phyloP scores from a whole-genome alignment of 805 yeast species.

The Gaillardinia entomophila region DNA sequence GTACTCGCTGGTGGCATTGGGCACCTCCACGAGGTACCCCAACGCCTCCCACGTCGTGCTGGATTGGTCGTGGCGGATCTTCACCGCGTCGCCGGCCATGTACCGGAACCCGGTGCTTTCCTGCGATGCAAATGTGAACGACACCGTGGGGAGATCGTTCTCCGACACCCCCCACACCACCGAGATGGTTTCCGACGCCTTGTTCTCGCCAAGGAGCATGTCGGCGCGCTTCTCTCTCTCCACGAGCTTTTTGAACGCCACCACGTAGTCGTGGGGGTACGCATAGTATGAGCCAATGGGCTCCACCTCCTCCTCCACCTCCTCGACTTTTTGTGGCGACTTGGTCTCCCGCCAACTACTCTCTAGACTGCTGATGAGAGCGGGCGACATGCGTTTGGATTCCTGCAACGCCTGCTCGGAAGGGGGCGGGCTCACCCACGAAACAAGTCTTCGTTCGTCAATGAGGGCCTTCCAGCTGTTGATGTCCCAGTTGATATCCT shows the following conservation, averaged over 20 bases:
- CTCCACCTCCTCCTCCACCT: slow-evolving; percentile 53
- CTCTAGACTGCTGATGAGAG: no score
- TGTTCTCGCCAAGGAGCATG: slow-evolving; percentile 66
- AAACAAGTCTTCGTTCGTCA: slow-evolving; percentile 67
- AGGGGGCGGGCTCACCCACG: slow-evolving; percentile 79
- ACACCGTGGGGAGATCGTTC: slow-evolving; percentile 60
- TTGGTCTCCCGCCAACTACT: no score
- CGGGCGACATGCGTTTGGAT: no score
- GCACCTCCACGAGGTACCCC: slow-evolving; percentile 70
- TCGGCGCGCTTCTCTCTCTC: slow-evolving; percentile 80
- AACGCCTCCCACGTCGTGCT: slow-evolving; percentile 68
- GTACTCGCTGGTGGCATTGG: slow-evolving; percentile 59
- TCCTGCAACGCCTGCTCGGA: slow-evolving; percentile 58
- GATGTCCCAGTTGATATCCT: slow-evolving; percentile 81
- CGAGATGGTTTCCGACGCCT: slow-evolving; percentile 64
- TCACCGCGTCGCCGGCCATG: slow-evolving; percentile 81
- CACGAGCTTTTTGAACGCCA: slow-evolving; percentile 78
- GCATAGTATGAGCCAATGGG: slow-evolving; percentile 73
- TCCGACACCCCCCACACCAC: slow-evolving; percentile 71
- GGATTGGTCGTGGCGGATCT: slow-evolving; percentile 54
- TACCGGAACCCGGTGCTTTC: slow-evolving; percentile 64
- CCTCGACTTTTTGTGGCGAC: no score
- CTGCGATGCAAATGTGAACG: slow-evolving; percentile 61
- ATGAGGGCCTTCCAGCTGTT: slow-evolving; percentile 83
- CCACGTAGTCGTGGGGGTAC: slow-evolving; percentile 82